A percentile compares a stretch with the other conserved stretches of the same genome.
Evolutionary conservation across 176 grass and related monocot species (phyloP).

Genomic region (Ensete ventricosum): DNA sequence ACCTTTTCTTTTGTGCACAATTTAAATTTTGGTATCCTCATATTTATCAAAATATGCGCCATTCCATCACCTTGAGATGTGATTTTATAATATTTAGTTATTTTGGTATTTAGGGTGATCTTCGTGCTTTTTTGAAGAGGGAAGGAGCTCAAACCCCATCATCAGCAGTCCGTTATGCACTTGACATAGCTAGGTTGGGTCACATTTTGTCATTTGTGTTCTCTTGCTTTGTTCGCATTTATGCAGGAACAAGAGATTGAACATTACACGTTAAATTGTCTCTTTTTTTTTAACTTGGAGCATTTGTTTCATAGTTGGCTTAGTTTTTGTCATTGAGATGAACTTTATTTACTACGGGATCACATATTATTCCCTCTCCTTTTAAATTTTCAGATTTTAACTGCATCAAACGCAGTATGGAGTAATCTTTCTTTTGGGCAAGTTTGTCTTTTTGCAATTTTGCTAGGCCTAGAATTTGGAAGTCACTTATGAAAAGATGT

Average conservation of each 20-base stretch:
- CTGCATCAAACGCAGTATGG: too few species aligned
- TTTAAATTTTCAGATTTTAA: not conserved
- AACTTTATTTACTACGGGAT: not conserved
- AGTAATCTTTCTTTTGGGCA: too few species aligned
- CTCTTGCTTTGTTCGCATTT: not conserved
- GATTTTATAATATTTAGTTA: too few species aligned
- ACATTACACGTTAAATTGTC: not conserved
- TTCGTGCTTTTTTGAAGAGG: constrained; percentile 47
- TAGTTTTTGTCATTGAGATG: not conserved
- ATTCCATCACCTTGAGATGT: too few species aligned
- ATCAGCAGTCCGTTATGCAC: constrained; percentile 71
- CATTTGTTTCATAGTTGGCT: not conserved
- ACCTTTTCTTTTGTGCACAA: not conserved
- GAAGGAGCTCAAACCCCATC: constrained; percentile 45
- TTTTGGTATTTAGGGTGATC: constrained; percentile 53
- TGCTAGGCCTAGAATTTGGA: too few species aligned
- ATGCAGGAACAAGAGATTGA: not conserved
- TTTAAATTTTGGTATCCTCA: not conserved
- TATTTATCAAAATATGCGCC: not conserved
- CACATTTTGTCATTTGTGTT: not conserved
- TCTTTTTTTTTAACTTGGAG: not conserved
- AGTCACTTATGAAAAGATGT: too few species aligned
- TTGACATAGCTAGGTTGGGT: constrained; percentile 92
- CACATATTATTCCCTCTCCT: not conserved
- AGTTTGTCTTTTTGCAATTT: too few species aligned